Evolutionary conservation across 805 yeast genomes (phyloP), one percentile per base, ranked within the genome.

Genomic region (Zygosaccharomyces bailii): DNA sequence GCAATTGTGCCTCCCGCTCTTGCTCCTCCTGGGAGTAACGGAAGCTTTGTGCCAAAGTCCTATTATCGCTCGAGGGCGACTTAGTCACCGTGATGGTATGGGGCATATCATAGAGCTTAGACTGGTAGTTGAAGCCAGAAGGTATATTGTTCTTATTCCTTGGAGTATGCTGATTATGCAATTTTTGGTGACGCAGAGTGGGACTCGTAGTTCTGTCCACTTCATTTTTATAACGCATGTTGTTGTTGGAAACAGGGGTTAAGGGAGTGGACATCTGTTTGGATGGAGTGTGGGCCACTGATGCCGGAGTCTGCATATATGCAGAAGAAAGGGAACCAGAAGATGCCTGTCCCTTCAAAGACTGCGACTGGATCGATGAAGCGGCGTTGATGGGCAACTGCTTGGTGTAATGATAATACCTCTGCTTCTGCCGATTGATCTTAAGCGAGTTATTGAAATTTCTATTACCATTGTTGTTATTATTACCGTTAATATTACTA

Each of bases 51-150:
- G 27, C 27, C 32, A 48, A 33, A 9, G 51, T 48, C 19, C 31
- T 42, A 23, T 38, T 44, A 24, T 48, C 51, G 20, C 46, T 43
- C 6, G 47, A 40, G 10, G 39, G 46, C 14, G 46, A 32, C 8
- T 44, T 42, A 9, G 40, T 14, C n/a, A 35, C 40, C 16, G 45
- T 51, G 17, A 37, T 37, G 30, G 11, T 37, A 13, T 57, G 53
- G 11, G 62, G 60, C 46, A 68, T 57, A 45, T 70, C 74, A 45
- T 70, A 70, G 4, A 55, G 55, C 47, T 58, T 62, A n/a, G 71
- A 61, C 44, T 69, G 66, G 45, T 63, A 69, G 31, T 63, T 66
- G 51, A 69, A 69, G 4, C 61, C 47, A 10, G 51, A 50, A 14
- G 42, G 31, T 13, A 27, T 13, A n/a, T 5, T 30, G 30, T 25